phyloP scores from a whole-genome alignment of 2,329 filamentous ascomycete species.

The Chrysoporthe cubensis region DNA sequence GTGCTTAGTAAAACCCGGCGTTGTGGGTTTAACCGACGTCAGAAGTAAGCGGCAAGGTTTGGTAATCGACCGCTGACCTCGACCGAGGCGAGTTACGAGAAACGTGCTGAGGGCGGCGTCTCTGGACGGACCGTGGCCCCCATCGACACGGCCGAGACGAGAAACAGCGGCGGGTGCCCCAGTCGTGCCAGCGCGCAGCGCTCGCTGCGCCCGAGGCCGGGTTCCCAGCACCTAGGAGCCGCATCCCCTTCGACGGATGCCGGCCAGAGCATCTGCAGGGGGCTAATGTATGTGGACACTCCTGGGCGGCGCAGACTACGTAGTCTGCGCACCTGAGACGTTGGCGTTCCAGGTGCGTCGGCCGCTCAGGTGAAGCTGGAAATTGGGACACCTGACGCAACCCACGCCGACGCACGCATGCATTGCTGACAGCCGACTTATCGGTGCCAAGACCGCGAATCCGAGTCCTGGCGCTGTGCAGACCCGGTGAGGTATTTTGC shows the following conservation, averaged over 20 bases:
- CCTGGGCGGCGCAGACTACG: background rate
- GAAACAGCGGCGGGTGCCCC: no score
- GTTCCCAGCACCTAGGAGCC: background rate
- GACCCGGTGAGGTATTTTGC: background rate
- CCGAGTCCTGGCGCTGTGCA: background rate
- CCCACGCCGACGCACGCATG: background rate
- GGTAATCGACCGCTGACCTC: constrained; percentile 12
- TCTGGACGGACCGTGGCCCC: no score
- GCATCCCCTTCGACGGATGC: background rate
- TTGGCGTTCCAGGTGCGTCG: background rate
- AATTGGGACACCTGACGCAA: background rate
- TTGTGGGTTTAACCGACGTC: background rate
- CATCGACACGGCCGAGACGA: no score
- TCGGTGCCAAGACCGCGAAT: constrained; percentile 1
- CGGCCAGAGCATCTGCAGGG: background rate
- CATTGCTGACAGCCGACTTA: background rate
- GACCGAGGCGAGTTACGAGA: no score
- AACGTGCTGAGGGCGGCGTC: no score
- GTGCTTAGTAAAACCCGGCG: constrained; percentile 6
- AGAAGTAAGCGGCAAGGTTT: constrained; percentile 9
- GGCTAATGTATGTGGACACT: background rate
- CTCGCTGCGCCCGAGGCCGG: no score
- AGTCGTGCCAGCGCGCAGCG: no score
- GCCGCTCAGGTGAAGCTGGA: background rate
- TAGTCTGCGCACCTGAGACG: constrained; percentile 1